A percentile compares a stretch with the other conserved stretches of the same genome.
phyloP scores from a whole-genome alignment of 805 yeast species.

The Novakomyces olei region DNA sequence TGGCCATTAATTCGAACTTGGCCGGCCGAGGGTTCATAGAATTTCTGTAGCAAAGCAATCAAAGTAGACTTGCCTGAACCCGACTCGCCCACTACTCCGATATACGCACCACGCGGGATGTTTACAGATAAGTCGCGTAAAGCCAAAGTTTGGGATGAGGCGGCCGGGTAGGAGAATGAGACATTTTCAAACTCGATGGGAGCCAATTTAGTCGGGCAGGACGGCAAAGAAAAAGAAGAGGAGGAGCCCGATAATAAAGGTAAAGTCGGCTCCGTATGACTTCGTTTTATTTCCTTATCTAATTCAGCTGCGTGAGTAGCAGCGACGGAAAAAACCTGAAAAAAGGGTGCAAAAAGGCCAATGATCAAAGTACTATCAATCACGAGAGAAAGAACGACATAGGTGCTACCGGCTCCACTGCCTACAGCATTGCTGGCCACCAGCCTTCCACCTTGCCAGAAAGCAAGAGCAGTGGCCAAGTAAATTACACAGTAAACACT shows the following conservation, averaged over 20 bases:
- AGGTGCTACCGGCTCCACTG: slow-evolving; percentile 9
- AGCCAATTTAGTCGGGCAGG: no score
- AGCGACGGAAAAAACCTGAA: slow-evolving; percentile 19
- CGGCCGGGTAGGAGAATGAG: slow-evolving; percentile 60
- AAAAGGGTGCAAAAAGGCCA: slow-evolving; percentile 20
- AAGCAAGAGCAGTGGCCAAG: slow-evolving; percentile 13
- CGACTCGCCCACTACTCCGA: slow-evolving; percentile 88
- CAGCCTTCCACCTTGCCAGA: slow-evolving; percentile 13
- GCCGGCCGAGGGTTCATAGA: slow-evolving; percentile 62
- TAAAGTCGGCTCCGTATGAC: slow-evolving; percentile 11
- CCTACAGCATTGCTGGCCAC: slow-evolving; percentile 8
- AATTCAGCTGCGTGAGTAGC: slow-evolving; percentile 19
- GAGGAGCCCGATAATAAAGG: no score
- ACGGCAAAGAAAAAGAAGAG: no score
- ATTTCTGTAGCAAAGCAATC: slow-evolving; percentile 62
- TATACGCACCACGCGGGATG: slow-evolving; percentile 72
- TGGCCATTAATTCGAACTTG: slow-evolving; percentile 64
- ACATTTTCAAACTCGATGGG: slow-evolving; percentile 42
- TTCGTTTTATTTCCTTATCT: slow-evolving; percentile 15
- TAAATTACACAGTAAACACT: slow-evolving; percentile 10
- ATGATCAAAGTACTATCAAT: slow-evolving; percentile 22
- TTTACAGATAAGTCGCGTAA: slow-evolving; percentile 52
- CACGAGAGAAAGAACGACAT: slow-evolving; percentile 15
- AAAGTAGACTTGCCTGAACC: slow-evolving; percentile 93
- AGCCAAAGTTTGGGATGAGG: slow-evolving; percentile 66